Evolutionary conservation across 1,284 basidiomycete genomes (phyloP), one percentile per base, ranked within the genome.

Genomic region (Puccinia coronata): DNA sequence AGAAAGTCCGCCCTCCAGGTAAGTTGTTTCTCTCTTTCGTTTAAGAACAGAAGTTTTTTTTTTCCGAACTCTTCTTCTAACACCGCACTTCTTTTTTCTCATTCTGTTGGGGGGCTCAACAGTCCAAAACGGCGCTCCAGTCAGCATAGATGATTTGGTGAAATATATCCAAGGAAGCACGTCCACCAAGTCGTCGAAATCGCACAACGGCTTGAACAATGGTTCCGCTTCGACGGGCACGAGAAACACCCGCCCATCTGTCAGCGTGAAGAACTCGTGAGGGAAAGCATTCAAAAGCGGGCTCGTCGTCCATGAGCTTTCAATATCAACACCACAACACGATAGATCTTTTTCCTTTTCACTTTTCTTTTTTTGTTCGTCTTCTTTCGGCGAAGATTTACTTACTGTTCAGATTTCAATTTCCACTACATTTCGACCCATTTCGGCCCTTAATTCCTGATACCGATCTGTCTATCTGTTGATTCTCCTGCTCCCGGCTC

Each of bases 121-220:
- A 80, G 69, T 25, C 34, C 69, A 47, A 49, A 53, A 70, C n/a
- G 49, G 39, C 1, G 12, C 41, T 16, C 51, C 78, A 39, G 55
- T 71, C 43, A 80, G 67, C 11, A 81, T 81, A 34, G 80, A 81
- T 16, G 80, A 81, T 57, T 49, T 81, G 31, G 80, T 81, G 5
- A 75, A 74, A 61, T 81, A 69, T 34, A 81, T 81, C 51, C 80
- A 81, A 57, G 80, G 79, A 8, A 53, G 31, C 41, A 34, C 63
- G 9, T 57, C 69, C 34, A 41, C 25, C 76, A 78, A 78, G 65
- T 43, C 67, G 57, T 47, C 61, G 61, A 51, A 79, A 70, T n/a
- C 53, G 25, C 53, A 28, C 53, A n/a, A 70, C 61, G 63, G 39
- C 63, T 43, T 67, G 63, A 67, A 63, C 59, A 63, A 39, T 16